Evolutionary conservation across 139 green algal genomes (phyloP).

Genomic region (Nannochloris sp.): DNA sequence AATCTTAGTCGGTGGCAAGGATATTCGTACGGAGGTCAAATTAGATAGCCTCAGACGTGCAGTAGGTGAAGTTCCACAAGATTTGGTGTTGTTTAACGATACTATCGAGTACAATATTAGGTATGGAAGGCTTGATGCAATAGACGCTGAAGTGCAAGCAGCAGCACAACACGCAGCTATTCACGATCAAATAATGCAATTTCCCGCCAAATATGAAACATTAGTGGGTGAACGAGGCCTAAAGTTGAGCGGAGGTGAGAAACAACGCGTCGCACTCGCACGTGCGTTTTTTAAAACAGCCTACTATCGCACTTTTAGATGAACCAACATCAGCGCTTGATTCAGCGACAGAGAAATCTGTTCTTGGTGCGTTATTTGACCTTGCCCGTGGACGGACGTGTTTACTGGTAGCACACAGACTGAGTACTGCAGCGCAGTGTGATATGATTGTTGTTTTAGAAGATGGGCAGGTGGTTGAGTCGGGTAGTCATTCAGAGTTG

Average conservation of each 20-base stretch:
- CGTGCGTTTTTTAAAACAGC: slow-evolving; percentile 72
- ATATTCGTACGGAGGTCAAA: slow-evolving; percentile 48
- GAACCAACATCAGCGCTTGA: slow-evolving; percentile 92
- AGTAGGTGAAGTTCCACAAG: slow-evolving; percentile 61
- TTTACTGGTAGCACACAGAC: slow-evolving; percentile 91
- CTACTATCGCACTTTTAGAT: slow-evolving; percentile 78
- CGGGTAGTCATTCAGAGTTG: slow-evolving; percentile 70
- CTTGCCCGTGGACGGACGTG: slow-evolving; percentile 68
- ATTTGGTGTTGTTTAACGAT: slow-evolving; percentile 96
- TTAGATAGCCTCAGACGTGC: slow-evolving; percentile 41
- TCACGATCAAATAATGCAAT: slow-evolving; percentile 76
- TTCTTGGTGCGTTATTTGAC: slow-evolving; percentile 44
- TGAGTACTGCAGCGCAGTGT: slow-evolving; percentile 83
- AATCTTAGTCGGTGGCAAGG: slow-evolving; percentile 55
- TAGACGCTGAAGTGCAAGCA: slow-evolving; percentile 39
- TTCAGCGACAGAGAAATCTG: slow-evolving; percentile 48
- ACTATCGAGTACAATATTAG: slow-evolving; percentile 87
- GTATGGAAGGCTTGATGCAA: slow-evolving; percentile 66
- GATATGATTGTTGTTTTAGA: slow-evolving; percentile 89
- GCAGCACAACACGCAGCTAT: slow-evolving; percentile 46
- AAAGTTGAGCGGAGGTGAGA: slow-evolving; percentile 91
- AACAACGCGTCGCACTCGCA: slow-evolving; percentile 89
- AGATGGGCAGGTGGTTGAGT: slow-evolving; percentile 70
- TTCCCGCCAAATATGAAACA: slow-evolving; percentile 87
- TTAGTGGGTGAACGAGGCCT: slow-evolving; percentile 89